Evolutionary conservation across 31 red algal species (phyloP).

Genomic region (Odonthalia washingtoniensis): DNA sequence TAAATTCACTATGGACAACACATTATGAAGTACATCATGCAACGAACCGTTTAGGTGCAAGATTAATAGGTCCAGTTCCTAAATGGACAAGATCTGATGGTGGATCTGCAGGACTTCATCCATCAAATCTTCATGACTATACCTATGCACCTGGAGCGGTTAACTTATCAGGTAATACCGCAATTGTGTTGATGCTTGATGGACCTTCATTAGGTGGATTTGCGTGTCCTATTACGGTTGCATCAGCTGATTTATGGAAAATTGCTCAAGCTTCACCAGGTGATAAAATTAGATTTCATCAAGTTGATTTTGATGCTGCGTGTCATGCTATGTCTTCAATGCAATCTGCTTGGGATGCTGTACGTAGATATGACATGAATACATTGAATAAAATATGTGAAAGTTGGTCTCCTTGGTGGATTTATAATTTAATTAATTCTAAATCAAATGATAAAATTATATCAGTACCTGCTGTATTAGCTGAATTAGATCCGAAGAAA

Average conservation of each 20-base stretch:
- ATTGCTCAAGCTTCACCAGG: constrained; percentile 80
- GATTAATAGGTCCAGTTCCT: constrained; percentile 76
- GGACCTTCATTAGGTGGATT: constrained; percentile 81
- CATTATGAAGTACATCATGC: constrained; percentile 80
- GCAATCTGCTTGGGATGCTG: constrained; percentile 69
- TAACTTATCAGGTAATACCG: constrained; percentile 85
- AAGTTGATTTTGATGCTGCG: constrained; percentile 63
- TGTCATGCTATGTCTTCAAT: constrained; percentile 27
- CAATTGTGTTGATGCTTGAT: constrained; percentile 88
- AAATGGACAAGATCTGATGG: constrained; percentile 79
- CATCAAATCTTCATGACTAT: constrained; percentile 87
- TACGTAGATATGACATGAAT: constrained; percentile 41
- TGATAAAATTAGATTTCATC: constrained; percentile 65
- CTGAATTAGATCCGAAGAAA: constrained; percentile 55
- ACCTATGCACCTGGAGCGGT: constrained; percentile 82
- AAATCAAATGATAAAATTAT: not conserved
- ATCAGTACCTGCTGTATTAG: constrained; percentile 65
- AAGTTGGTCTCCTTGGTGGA: constrained; percentile 69
- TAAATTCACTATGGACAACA: constrained; percentile 51
- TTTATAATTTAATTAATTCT: not conserved
- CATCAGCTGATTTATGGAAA: constrained; percentile 81
- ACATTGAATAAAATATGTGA: constrained; percentile 20
- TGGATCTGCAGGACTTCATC: constrained; percentile 86
- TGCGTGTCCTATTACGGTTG: constrained; percentile 83
- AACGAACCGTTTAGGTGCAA: constrained; percentile 75